phyloP scores from a whole-genome alignment of 371 early-diverging fungal genomes.

The Lichtheimia corymbifera region DNA sequence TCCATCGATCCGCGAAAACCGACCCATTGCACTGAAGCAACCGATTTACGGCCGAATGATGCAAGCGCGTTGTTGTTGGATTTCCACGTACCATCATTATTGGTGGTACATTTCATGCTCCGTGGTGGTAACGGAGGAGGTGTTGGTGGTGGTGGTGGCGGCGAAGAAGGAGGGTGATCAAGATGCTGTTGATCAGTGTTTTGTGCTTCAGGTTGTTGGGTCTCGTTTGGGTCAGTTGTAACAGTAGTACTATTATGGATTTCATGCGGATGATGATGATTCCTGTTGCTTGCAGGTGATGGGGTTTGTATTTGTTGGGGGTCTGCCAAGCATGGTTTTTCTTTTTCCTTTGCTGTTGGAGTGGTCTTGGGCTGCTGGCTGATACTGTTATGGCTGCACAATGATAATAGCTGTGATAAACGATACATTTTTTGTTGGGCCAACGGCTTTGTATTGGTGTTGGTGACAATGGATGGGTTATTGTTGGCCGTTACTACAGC shows the following conservation, averaged over 20 bases:
- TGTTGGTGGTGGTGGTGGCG: not conserved
- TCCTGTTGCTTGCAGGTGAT: constrained; percentile 1
- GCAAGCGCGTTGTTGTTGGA: constrained; percentile 5
- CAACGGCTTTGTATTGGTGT: too few relatives aligned
- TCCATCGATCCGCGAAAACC: constrained; percentile 20
- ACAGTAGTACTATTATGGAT: not conserved
- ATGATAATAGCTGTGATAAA: too few relatives aligned
- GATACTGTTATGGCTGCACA: not conserved
- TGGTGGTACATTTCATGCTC: constrained; percentile 4
- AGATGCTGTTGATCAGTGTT: not conserved
- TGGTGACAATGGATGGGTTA: too few relatives aligned
- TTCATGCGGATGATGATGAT: not conserved
- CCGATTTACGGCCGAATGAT: constrained; percentile 19
- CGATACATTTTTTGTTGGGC: too few relatives aligned
- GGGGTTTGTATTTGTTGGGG: too few relatives aligned
- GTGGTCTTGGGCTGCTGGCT: not conserved
- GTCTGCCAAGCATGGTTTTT: constrained; percentile 1
- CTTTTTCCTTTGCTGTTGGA: too few relatives aligned
- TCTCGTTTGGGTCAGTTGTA: not conserved
- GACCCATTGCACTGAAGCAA: constrained; percentile 21
- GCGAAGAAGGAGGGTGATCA: too few relatives aligned
- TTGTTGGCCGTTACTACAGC: too few relatives aligned
- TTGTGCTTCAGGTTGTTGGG: not conserved
- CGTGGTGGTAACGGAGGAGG: not conserved
- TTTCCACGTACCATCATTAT: constrained; percentile 6